Base-by-base conservation (phyloP, 23 red algal species). In the Gracilaria gracilis region DNA sequence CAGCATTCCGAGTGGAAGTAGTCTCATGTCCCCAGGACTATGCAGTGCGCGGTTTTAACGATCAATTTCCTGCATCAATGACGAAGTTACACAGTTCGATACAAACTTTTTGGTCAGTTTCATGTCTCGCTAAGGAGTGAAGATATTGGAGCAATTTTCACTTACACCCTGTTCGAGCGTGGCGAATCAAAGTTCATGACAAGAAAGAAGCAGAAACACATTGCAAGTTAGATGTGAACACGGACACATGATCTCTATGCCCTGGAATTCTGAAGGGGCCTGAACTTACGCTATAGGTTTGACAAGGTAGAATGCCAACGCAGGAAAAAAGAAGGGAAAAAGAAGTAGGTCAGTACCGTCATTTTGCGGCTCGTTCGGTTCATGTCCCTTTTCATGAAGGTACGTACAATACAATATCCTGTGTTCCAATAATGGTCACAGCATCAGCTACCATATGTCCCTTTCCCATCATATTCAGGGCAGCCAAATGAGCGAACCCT, bases 371-470 rank as follows among this genome's bases (percentile, higher is more conserved):
- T 77, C 40, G 72, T 19, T 46, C 14, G 9, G 42, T 31, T 44
- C 19, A 23, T 17, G 11, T 46, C 69, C 13, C 12, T 24, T 32
- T 14, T 28, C n/a, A 13, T 38, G 65, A 57, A 28, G 32, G 31
- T 28, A 87, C 95, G 51, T 87, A 87, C 84, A 98, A 98, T 81
- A 98, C 97, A 64, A 96, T 93, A 87, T 96, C 97, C 53, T 94
- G 91, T 27, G 97, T 99, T 79, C 97, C 97, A 47, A 99, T 86
- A 58, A 99, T 94, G 33, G 97, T 99, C 12, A 99, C 97, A 0
- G 95, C 93, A 70, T 99, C 97, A 23, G 97, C 97, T 37, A 99
- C 87, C 97, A 96, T 99, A 72, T 99, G 97, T 53, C 97, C 97
- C 61, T 95, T 92, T 29, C 88, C 85, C 94, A 99, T 95, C 81